Evolutionary conservation across 2,329 filamentous ascomycete genomes (phyloP), one percentile per base, ranked within the genome.

Genomic region (Dactylellina leptospora): DNA sequence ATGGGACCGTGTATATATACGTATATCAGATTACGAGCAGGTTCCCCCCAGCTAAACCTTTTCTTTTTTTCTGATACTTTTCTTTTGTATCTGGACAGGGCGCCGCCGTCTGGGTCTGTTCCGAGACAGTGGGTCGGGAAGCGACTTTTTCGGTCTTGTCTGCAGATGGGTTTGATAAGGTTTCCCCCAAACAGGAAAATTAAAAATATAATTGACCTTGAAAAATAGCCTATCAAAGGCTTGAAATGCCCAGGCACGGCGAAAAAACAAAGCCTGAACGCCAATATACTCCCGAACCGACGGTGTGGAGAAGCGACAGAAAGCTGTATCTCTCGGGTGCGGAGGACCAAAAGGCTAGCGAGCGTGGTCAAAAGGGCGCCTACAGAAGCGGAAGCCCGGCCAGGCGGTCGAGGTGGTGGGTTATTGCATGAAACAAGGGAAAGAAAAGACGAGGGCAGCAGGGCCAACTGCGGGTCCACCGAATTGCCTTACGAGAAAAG

Each of bases 381-480:
- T 66, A 66, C 51, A 45, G 42, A 66, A 50, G 51, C 61, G 44
- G 44, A 66, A 42, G 61, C 61, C 51, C 51, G 23, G 36, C 50
- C 28, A 66, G 44, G 30, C 33, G 44, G 44, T 64, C 53, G 33
- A 48, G 48, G 42, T 56, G 51, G 51, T 56, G 61, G 42, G 27
- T 9, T 55, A 55, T 66, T 66, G 61, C 61, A 66, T 58, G 61
- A 66, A 56, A 64, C 60, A 64, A 64, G 60, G 60, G 60, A 64
- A 66, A 27, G 25, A 55, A 53, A 38, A 64, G 60, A 64, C 60
- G 51, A 56, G 51, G 51, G 16, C 51, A 56, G 45, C 61, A 66
- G 61, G 61, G 61, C 58, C 61, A 58, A 50, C 61, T 66, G 61
- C 61, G 61, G 61, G 61, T 66, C 61, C 61, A 51, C 61, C 61